Evolutionary conservation across 345 rosid species (phyloP).

Genomic region (Hirschfeldia incana): DNA sequence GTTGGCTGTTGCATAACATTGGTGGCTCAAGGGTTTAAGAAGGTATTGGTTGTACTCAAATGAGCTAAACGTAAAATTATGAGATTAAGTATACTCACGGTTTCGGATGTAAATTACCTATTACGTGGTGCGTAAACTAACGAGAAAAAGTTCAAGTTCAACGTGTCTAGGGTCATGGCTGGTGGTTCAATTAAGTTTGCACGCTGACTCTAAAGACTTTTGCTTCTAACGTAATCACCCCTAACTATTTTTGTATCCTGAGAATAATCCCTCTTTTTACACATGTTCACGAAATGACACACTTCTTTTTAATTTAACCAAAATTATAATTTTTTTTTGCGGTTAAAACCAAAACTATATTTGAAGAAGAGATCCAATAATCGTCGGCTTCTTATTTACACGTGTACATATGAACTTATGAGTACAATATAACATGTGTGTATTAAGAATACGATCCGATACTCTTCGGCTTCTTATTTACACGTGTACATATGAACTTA

Average conservation of each 20-base stretch:
- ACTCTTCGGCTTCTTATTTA: background rate
- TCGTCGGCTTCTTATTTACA: background rate
- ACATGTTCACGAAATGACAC: background rate
- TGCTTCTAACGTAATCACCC: slow-evolving; percentile 11
- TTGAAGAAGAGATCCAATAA: background rate
- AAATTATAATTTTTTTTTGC: too few species aligned
- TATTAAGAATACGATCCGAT: background rate
- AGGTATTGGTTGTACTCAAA: background rate
- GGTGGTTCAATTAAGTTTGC: background rate
- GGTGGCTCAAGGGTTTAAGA: background rate
- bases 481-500: background rate
- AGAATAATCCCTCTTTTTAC: background rate
- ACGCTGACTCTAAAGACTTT: slow-evolving; percentile 9
- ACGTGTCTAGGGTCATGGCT: slow-evolving; percentile 1
- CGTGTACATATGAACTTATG: background rate
- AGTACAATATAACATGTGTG: background rate
- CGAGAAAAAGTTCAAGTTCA: background rate
- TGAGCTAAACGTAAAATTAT: background rate
- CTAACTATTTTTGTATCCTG: background rate
- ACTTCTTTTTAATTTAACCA: background rate
- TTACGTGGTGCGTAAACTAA: background rate
- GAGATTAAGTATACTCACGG: background rate
- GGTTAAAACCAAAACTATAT: too few species aligned
- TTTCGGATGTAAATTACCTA: background rate
- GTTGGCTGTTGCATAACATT: background rate